phyloP scores from a whole-genome alignment of 2,329 filamentous ascomycete genomes.

The Trichophyton equinum region DNA sequence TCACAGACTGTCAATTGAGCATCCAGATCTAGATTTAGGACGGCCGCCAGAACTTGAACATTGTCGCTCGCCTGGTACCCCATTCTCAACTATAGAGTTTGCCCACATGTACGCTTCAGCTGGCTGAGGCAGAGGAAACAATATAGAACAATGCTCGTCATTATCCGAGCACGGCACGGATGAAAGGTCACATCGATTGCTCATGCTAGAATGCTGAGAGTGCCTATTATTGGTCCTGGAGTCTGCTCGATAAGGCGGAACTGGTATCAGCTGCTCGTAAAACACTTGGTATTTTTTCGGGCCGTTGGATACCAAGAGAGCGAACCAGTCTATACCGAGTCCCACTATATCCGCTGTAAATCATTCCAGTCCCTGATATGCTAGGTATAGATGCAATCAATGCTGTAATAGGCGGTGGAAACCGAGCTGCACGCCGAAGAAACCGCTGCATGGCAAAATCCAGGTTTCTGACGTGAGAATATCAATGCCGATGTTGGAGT shows the following conservation, averaged over 20 bases:
- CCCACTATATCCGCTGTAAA: conserved; percentile 8
- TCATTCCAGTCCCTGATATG: neutral
- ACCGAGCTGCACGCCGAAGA: no score
- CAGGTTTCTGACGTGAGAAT: no score
- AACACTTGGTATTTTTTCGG: conserved; percentile 6
- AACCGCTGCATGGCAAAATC: no score
- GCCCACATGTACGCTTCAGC: conserved; percentile 15
- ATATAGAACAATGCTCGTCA: conserved; percentile 9
- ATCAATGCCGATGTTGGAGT: no score
- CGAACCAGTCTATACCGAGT: conserved; percentile 9
- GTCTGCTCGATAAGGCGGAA: conserved; percentile 9
- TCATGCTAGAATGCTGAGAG: conserved; percentile 10
- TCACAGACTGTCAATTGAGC: conserved; percentile 11
- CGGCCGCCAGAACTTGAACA: no score
- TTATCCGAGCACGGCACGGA: conserved; percentile 12
- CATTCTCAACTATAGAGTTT: conserved; percentile 14
- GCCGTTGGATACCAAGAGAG: conserved; percentile 9
- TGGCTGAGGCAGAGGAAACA: conserved; percentile 12
- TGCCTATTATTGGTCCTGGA: neutral
- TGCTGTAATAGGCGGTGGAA: no score
- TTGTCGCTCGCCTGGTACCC: conserved; percentile 1
- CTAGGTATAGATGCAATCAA: neutral
- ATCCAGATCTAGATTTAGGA: conserved; percentile 6
- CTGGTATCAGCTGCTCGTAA: conserved; percentile 10
- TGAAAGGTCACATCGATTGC: conserved; percentile 12